Evolutionary conservation across 768 basidiomycete genomes (phyloP).

Genomic region (Lentinula sp.): DNA sequence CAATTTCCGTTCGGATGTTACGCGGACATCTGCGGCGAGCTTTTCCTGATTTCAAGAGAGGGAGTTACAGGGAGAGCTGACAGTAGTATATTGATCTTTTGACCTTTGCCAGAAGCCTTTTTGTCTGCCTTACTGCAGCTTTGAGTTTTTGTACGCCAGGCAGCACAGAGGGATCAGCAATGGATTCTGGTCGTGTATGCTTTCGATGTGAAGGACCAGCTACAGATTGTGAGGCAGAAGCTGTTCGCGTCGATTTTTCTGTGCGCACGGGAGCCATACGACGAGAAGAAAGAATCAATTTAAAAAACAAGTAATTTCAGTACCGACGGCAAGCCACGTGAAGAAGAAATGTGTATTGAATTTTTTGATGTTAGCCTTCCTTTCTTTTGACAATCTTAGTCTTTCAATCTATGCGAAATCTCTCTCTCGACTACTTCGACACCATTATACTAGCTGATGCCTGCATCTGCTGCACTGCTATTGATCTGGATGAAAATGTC

Average conservation of each 20-base stretch:
- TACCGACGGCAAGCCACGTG: background rate
- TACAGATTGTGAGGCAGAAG: conserved; percentile 6
- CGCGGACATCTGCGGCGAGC: conserved; percentile 77
- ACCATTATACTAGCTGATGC: conserved; percentile 18
- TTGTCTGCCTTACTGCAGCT: conserved; percentile 75
- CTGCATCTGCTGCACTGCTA: conserved; percentile 38
- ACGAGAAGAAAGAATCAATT: background rate
- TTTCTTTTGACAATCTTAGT: background rate
- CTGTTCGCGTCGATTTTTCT: conserved; percentile 3
- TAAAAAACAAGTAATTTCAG: background rate
- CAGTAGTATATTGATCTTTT: conserved; percentile 4
- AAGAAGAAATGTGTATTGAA: background rate
- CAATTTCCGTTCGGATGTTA: conserved; percentile 74
- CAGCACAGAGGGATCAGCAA: conserved; percentile 23
- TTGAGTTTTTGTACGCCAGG: conserved; percentile 87
- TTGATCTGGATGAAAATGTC: conserved; percentile 60
- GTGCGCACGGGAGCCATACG: conserved; percentile 14
- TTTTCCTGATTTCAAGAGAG: conserved; percentile 45
- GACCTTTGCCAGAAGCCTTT: conserved; percentile 77
- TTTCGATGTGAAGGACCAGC: conserved; percentile 20
- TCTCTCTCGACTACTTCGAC: conserved; percentile 33
- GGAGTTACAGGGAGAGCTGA: background rate
- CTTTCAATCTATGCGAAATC: conserved; percentile 48
- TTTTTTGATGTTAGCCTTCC: background rate
- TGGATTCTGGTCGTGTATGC: conserved; percentile 13